Evolutionary conservation across 192 early-diverging fungal genomes (phyloP), one percentile per base, ranked within the genome.

Genomic region (Phycomyces nitens): DNA sequence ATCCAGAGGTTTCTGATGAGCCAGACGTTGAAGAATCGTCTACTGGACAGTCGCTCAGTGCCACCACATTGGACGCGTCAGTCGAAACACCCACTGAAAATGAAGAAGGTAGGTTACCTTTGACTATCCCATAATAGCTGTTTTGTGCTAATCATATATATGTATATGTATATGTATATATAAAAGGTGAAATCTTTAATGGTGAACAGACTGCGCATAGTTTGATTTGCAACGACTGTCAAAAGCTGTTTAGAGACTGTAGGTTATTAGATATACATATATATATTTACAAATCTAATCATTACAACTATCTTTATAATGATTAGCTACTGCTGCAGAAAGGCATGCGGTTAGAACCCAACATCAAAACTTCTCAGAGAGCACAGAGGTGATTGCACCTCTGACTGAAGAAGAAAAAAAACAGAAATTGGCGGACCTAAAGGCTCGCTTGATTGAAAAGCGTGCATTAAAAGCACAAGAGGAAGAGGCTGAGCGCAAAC

Each of bases 151-250:
- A n/a, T n/a, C n/a, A n/a, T n/a, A n/a, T n/a, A n/a, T n/a, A n/a
- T n/a, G n/a, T n/a, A n/a, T n/a, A n/a, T n/a, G n/a, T n/a, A n/a
- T n/a, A n/a, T n/a, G n/a, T n/a, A n/a, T n/a, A n/a, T n/a, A n/a
- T n/a, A 34, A 27, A 52, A 24, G 89, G 80, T 44, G 85, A 84
- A 49, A 89, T 91, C 63, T 67, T 80, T 18, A 81, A 80, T 60
- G 86, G 85, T 11, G 84, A 92, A 60, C 88, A 84, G 53, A 93
- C 89, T 14, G 89, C 93, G 0, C 84, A 93, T 44, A 88, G 84
- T 42, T 75, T 94, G 27, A 71, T 84, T 38, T 94, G 93, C 72
- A 84, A 94, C 49, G 93, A 94, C 58, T 94, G 93, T 61, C 81
- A 86, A 42, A 83, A 87, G 60, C 62, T 94, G n/a, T 77, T 94